Evolutionary conservation across 1,284 basidiomycete genomes (phyloP).

Genomic region (Cryptococcus sp.): DNA sequence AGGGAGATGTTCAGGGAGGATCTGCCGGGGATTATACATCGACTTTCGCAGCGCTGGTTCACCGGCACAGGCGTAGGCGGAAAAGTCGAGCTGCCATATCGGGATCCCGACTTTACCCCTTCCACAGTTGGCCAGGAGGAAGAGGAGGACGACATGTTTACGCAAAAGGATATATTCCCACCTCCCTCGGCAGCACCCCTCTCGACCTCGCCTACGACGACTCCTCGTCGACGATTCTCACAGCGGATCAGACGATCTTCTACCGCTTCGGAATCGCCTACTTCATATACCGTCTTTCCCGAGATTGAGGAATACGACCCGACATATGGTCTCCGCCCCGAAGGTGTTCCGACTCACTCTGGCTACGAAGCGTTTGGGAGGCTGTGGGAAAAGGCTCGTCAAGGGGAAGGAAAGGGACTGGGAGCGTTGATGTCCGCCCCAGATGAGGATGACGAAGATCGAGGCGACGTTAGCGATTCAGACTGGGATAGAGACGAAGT

Average conservation of each 20-base stretch:
- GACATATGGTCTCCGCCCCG: slow-evolving; percentile 92
- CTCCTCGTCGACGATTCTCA: slow-evolving; percentile 18
- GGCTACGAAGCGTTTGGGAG: slow-evolving; percentile 46
- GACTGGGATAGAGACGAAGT: slow-evolving; percentile 27
- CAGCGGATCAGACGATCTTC: slow-evolving; percentile 15
- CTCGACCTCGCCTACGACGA: slow-evolving; percentile 11
- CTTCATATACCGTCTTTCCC: slow-evolving; percentile 56
- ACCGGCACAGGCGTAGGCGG: slow-evolving; percentile 38
- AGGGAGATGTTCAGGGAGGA: slow-evolving; percentile 98
- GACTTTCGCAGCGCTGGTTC: slow-evolving; percentile 87
- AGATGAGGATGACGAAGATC: slow-evolving; percentile 62
- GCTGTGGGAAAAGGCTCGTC: slow-evolving; percentile 58
- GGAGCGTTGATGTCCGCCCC: slow-evolving; percentile 37
- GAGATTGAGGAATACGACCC: slow-evolving; percentile 91
- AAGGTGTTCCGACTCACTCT: slow-evolving; percentile 62
- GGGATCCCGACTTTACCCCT: slow-evolving; percentile 11
- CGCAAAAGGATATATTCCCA: slow-evolving; percentile 37
- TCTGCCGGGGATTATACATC: slow-evolving; percentile 92
- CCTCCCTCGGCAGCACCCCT: slow-evolving; percentile 31
- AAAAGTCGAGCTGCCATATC: slow-evolving; percentile 45
- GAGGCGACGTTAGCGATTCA: slow-evolving; percentile 26
- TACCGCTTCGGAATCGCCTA: slow-evolving; percentile 40
- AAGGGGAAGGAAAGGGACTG: slow-evolving; percentile 54
- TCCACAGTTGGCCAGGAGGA: slow-evolving; percentile 17
- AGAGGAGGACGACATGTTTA: slow-evolving; percentile 47